Base-by-base conservation (phyloP, 2,329 filamentous ascomycete genomes). In the Ceratocystis colombiana region DNA sequence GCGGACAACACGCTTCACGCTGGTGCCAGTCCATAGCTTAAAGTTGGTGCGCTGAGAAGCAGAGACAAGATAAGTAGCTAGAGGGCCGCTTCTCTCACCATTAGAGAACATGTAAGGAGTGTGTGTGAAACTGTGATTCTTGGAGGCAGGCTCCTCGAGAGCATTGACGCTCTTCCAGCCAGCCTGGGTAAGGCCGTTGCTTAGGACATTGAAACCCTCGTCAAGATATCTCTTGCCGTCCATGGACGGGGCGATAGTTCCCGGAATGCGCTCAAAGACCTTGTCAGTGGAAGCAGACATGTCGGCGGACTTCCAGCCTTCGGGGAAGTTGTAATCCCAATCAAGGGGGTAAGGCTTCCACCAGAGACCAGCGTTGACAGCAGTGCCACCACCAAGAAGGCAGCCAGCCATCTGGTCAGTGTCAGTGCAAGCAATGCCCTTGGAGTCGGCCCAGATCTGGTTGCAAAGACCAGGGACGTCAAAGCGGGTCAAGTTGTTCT, bases 321-420 rank as follows among this genome's bases (percentile, higher is more conserved):
- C 69, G 0, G 88, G 88, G 76, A 88, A 91, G 73, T 88, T 87
- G 72, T 82, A 79, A 72, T 90, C 85, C 78, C 87, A 90, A 72
- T 90, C 88, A 6, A 76, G 73, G 4, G 81, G 78, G 68, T 85
- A 82, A 0, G 88, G 82, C 76, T 82, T 84, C 80, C 84, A 87
- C 82, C 84, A 88, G 44, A 89, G 78, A 57, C 84, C 85, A 63
- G 86, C 83, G 70, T 89, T 89, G 71, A 88, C 79, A 33, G 84
- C 82, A 15, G 84, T 82, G 6, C 84, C 84, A 66, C 87, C 87
- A 62, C 87, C 87, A 2, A 89, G 79, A 55, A 89, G 79, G 69
- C 87, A 89, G 15, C 86, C 87, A 12, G 85, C 84, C 84, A 88
- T 88, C 71, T 87, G 84, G 69, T 87, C 85, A n/a, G 83, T 84